phyloP scores from a whole-genome alignment of 2,329 filamentous ascomycete genomes.

The Stemphylium vesicarium region DNA sequence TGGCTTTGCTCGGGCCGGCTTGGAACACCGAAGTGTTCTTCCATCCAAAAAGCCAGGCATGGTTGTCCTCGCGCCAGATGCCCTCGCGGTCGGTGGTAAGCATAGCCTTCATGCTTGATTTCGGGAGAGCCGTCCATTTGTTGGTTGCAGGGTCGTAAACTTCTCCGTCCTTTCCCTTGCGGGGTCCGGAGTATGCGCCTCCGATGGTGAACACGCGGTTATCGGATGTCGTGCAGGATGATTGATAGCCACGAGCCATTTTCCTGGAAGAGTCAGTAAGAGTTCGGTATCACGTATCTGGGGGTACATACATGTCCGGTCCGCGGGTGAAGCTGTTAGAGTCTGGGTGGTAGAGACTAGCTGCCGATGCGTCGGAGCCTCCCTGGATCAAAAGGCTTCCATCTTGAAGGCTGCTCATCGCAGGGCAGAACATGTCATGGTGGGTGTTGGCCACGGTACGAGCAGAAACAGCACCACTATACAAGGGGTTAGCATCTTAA shows the following conservation, averaged over 20 bases:
- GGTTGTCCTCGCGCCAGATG: slow-evolving; percentile 35
- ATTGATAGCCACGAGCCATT: slow-evolving; percentile 34
- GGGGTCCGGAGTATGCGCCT: slow-evolving; percentile 32
- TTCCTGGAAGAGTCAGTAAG: slow-evolving; percentile 11
- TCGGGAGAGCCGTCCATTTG: slow-evolving; percentile 29
- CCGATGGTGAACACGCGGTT: slow-evolving; percentile 36
- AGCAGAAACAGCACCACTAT: slow-evolving; percentile 29
- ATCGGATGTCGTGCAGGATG: slow-evolving; percentile 26
- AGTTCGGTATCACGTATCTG: background rate
- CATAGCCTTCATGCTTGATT: slow-evolving; percentile 23
- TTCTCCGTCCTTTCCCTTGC: slow-evolving; percentile 32
- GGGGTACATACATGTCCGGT: slow-evolving; percentile 20
- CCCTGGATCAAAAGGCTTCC: slow-evolving; percentile 34
- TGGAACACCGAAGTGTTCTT: slow-evolving; percentile 30
- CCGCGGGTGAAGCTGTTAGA: slow-evolving; percentile 26
- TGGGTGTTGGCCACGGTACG: slow-evolving; percentile 33
- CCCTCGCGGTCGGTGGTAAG: slow-evolving; percentile 31
- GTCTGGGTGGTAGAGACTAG: slow-evolving; percentile 29
- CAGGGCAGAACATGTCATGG: slow-evolving; percentile 39
- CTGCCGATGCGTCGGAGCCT: slow-evolving; percentile 31
- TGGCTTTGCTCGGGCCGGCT: slow-evolving; percentile 30
- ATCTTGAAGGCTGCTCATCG: slow-evolving; percentile 32
- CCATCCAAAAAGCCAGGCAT: slow-evolving; percentile 34
- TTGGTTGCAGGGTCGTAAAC: slow-evolving; percentile 29
- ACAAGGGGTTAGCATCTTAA: slow-evolving; percentile 4